Conservation (phyloP, 371 early-diverging fungal species). For the Rhizopus sp. region DNA sequence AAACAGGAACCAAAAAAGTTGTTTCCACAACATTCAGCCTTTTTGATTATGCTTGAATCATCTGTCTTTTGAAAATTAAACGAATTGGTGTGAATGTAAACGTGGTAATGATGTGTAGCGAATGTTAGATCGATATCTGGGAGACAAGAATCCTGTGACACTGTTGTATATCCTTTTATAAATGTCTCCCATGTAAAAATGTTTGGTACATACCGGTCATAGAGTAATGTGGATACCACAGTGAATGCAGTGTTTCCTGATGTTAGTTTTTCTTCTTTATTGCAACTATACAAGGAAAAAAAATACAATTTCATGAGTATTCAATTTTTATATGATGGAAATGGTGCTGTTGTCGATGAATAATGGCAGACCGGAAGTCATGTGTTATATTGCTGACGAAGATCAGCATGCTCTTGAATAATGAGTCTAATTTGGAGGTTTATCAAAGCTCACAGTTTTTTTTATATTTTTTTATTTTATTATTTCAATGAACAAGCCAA, state of each 20-base stretch:
- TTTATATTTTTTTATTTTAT: no score
- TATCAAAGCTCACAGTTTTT: constrained; percentile 10
- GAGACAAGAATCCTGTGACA: constrained; percentile 12
- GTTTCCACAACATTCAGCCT: no score
- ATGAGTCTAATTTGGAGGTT: constrained; percentile 11
- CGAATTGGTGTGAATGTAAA: no score
- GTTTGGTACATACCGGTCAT: constrained; percentile 11
- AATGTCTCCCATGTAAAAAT: constrained; percentile 12
- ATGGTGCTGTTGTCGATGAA: constrained; percentile 20
- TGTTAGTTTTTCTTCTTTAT: constrained; percentile 15
- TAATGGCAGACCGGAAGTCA: constrained; percentile 16
- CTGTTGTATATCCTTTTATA: constrained; percentile 5
- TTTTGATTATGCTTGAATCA: no score
- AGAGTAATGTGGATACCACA: constrained; percentile 10
- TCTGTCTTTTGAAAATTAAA: no score
- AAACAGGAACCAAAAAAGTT: no score
- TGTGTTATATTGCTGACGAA: constrained; percentile 16
- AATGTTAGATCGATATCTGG: constrained; percentile 1
- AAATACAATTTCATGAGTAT: constrained; percentile 8
- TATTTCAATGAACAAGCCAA: constrained; percentile 17
- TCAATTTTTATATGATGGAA: constrained; percentile 20
- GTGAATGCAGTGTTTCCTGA: constrained; percentile 8
- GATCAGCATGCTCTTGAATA: constrained; percentile 6
- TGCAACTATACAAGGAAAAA: constrained; percentile 13
- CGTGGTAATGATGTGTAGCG: no score